phyloP scores from a whole-genome alignment of 2,329 filamentous ascomycete genomes.

The Diplocarpon rosae region DNA sequence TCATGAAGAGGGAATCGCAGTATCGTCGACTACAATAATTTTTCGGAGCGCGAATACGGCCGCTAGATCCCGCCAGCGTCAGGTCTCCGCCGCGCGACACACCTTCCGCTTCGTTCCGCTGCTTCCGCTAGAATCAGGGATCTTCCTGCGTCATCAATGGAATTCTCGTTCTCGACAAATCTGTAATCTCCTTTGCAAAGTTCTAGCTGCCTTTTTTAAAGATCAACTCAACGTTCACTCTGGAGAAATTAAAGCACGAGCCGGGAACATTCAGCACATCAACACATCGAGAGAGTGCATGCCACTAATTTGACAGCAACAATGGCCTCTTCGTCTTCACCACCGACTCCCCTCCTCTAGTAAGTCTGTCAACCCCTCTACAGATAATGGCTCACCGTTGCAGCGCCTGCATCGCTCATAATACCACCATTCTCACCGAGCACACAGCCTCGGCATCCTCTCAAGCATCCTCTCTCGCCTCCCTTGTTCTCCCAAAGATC shows the following conservation, averaged over 20 bases:
- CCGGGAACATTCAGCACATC: background rate
- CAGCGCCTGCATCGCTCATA: conserved; percentile 88
- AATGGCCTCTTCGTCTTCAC: conserved; percentile 63
- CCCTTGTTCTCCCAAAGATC: conserved; percentile 92
- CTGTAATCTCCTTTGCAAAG: too few species aligned
- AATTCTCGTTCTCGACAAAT: too few species aligned
- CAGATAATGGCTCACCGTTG: conserved; percentile 6
- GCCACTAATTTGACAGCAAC: conserved; percentile 9
- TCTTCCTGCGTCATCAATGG: background rate
- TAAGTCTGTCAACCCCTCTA: conserved; percentile 31
- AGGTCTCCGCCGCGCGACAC: too few species aligned
- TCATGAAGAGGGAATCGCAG: too few species aligned
- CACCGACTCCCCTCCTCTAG: conserved; percentile 62
- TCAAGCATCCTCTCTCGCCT: conserved; percentile 76
- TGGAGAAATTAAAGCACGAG: too few species aligned
- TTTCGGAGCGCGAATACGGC: background rate
- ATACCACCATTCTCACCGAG: conserved; percentile 85
- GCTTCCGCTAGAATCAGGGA: too few species aligned
- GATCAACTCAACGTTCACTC: too few species aligned
- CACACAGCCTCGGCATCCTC: conserved; percentile 79
- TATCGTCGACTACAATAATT: background rate
- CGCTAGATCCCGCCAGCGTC: too few species aligned
- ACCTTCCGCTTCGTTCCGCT: too few species aligned
- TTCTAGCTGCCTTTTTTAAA: too few species aligned
- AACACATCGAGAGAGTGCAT: background rate